Conservation (phyloP, 441 rosid genomes). For the Brassica hybrid region DNA sequence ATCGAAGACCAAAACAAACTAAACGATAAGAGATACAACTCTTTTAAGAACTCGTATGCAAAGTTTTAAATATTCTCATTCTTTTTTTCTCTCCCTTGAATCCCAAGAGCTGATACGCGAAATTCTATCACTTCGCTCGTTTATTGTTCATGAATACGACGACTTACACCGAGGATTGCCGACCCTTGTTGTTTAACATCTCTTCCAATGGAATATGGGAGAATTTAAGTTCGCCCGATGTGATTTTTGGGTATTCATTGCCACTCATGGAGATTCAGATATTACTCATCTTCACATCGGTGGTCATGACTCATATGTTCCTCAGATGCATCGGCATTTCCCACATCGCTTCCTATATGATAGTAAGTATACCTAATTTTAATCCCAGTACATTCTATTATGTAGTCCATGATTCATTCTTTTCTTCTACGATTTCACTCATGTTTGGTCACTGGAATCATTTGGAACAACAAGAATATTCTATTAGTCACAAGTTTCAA, state of each 20-base stretch:
- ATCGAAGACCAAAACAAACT: constrained; percentile 7
- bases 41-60: not conserved
- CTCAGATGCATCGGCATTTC: constrained; percentile 23
- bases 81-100: not conserved
- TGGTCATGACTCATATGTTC: constrained; percentile 17
- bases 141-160: constrained; percentile 25
- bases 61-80: not conserved
- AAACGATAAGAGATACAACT: not conserved
- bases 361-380: constrained; percentile 14
- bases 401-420: not conserved
- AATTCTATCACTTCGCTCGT: not conserved
- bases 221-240: constrained; percentile 15
- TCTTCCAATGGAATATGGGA: constrained; percentile 37
- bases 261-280: constrained; percentile 41
- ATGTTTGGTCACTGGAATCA: not conserved
- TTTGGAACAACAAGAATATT: not conserved
- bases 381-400: not conserved
- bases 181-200: constrained; percentile 18
- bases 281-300: constrained; percentile 25
- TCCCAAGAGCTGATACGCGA: not conserved
- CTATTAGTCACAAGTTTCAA: not conserved
- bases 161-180: constrained; percentile 5
- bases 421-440: not conserved
- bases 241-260: constrained; percentile 32
- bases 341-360: constrained; percentile 21